Evolutionary conservation across 2,329 filamentous ascomycete species (phyloP), one percentile per base, ranked within the genome.

Genomic region (Epichloe sylvatica): DNA sequence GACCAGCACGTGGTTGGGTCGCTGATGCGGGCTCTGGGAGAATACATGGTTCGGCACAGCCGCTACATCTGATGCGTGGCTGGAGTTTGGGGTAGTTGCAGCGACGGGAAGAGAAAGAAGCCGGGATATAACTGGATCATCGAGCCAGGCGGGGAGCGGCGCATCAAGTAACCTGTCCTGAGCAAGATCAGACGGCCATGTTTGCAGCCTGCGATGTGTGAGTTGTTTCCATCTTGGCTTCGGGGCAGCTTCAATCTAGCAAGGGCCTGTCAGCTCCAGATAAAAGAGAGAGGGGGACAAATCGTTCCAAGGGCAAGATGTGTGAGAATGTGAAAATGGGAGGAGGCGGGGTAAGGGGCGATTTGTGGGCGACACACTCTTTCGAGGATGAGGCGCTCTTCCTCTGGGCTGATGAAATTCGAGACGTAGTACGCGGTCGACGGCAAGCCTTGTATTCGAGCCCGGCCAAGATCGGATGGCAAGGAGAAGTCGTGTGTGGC

Each of bases 1-100:
- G 57, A 97, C 81, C 37, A 97, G 73, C 43, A 94, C 87, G 67
- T 97, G 92, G 59, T 97, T 98, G 3, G 91, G 87, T 4, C 71
- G 73, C 17, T 70, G 59, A 61, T 97, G 90, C 5, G 86, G 86
- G 46, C 89, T 86, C 19, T 72, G 62, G 17, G 66, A 63, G 57
- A 83, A 83, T 6, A 83, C 64, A 57, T 77, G 67, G 39, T 49
- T 49, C 49, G 53, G 17, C 30, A 33, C 35, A 35, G 21, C 8
- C 17, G 41, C 19, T 15, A 25, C n/a, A 6, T 49, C 44, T 25
- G 38, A 21, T n/a, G n/a, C 35, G 25, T 35, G 33, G 13, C 33
- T 37, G 15, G n/a, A n/a, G 3, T 23, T 30, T 23, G 51, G 17
- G 33, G 51, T 45, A 19, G 52, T 50, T 13, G 53, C 49, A 48